These are phyloP conservation scores for Psophocarpus tetragonolobus DNA, from an alignment of 306 rosid genomes.

Conservation along the genomic window DNA sequence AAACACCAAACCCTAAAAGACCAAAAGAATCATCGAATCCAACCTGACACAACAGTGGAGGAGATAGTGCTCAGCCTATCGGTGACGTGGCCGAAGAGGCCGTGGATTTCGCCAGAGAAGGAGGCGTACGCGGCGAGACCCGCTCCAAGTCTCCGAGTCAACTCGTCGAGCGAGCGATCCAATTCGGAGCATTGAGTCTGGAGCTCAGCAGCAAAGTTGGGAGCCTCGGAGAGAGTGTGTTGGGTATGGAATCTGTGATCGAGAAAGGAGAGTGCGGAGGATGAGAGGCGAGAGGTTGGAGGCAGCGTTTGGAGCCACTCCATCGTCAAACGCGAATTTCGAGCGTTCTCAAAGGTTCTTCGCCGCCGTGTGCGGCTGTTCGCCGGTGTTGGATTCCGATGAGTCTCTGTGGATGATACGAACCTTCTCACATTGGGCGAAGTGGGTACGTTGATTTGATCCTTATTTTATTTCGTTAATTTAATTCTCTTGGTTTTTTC, in stretches of 20 bases:
- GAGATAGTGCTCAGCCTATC: constrained; percentile 49
- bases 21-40: background rate
- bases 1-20: constrained; percentile 3
- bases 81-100: constrained; percentile 44
- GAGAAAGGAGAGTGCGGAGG: constrained; percentile 64
- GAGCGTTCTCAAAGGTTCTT: background rate
- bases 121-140: constrained; percentile 60
- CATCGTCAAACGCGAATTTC: constrained; percentile 31
- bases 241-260: constrained; percentile 45
- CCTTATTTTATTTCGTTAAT: too few species aligned
- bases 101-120: constrained; percentile 58
- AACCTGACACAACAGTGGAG: constrained; percentile 52
- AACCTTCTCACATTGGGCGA: background rate
- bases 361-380: constrained; percentile 28
- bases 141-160: constrained; percentile 60
- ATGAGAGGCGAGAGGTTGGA: constrained; percentile 54
- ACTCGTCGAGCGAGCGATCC: constrained; percentile 59
- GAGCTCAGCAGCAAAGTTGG: constrained; percentile 60
- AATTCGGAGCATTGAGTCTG: constrained; percentile 59
- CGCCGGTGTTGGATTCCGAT: constrained; percentile 24
- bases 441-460: too few species aligned
- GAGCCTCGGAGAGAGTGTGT: constrained; percentile 42
- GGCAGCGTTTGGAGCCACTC: constrained; percentile 53
- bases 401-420: background rate
- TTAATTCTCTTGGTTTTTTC: too few species aligned